Base-by-base conservation (phyloP, 163 green algal genomes). In the Prototheca cutis region DNA sequence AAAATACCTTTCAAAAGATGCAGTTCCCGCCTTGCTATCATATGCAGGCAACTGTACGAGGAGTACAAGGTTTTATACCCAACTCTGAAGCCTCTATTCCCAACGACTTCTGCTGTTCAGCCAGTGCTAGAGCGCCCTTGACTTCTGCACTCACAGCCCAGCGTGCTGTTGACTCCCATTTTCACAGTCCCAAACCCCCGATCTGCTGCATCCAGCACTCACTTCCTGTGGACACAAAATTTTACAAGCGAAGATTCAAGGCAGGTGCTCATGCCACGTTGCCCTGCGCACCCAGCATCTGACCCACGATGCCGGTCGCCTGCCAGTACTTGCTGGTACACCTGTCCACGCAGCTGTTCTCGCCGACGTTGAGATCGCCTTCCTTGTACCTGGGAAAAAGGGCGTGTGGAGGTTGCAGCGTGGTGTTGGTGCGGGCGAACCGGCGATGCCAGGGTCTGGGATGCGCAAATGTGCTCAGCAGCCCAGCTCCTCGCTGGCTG, bases 321-420 rank as follows among this genome's bases (percentile, higher is more conserved):
- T 96, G 89, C 90, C 90, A 97, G 70, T 98, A 98, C 71, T 98
- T 98, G 17, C 82, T 76, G 18, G 79, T 77, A 57, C 91, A 98
- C 23, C 91, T 71, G 68, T 98, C 91, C 6, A 97, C 72, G 66
- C 91, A 98, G 71, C 78, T 90, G 71, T 86, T 97, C 71, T 98
- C 90, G 17, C 90, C 90, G 6, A 97, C 84, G 71, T 85, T 96
- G 1, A 98, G 73, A 4, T 91, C 79, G 4, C 80, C 85, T 10
- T 97, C 91, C 71, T 96, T 98, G 72, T 91, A 91, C 48, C 86
- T 95, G 78, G 49, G 62, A 24, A 8, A 24, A 51, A 28, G 42
- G 25, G 42, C 33, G 33, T n/a, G n/a, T n/a, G n/a, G n/a, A n/a
- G n/a, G n/a, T n/a, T n/a, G n/a, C n/a, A n/a, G n/a, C n/a, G n/a